Conservation (phyloP, 148 eudicot species). For the Vaccinium darrowii region DNA sequence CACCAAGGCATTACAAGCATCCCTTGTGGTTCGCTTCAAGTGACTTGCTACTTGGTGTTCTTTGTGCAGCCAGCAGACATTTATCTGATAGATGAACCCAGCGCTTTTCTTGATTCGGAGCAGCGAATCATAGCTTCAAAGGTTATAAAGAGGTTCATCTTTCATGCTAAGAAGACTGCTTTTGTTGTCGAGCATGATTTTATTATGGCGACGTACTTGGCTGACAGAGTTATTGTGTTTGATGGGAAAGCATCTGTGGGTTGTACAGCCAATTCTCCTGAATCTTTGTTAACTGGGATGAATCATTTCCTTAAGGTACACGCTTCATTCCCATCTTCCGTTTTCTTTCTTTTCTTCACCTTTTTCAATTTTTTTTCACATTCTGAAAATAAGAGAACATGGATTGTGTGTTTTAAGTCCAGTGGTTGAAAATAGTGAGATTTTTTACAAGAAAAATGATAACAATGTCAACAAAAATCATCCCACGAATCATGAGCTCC, state of each 20-base stretch:
- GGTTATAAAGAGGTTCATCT: slow-evolving; percentile 91
- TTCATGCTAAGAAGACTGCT: slow-evolving; percentile 95
- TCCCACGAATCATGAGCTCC: neutral
- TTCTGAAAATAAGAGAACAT: neutral
- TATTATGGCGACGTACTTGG: slow-evolving; percentile 94
- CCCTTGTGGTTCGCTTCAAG: neutral
- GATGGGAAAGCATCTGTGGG: slow-evolving; percentile 84
- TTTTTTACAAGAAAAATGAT: neutral
- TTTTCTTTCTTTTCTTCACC: too few relatives aligned
- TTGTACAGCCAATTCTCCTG: slow-evolving; percentile 86
- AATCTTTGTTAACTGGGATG: slow-evolving; percentile 88
- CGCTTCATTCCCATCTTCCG: neutral
- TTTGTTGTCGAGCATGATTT: slow-evolving; percentile 97
- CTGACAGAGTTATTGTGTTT: slow-evolving; percentile 87
- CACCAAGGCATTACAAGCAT: neutral
- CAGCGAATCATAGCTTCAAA: slow-evolving; percentile 98
- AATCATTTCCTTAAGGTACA: slow-evolving; percentile 48
- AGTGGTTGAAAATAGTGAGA: too few relatives aligned
- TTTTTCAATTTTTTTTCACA: too few relatives aligned
- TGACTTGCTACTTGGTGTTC: slow-evolving; percentile 11
- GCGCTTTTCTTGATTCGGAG: slow-evolving; percentile 97
- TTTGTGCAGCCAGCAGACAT: slow-evolving; percentile 90
- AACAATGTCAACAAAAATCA: neutral
- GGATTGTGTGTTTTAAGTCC: too few relatives aligned
- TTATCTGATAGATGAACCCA: slow-evolving; percentile 91